phyloP scores from a whole-genome alignment of 768 basidiomycete species.

The Suillus discolor region DNA sequence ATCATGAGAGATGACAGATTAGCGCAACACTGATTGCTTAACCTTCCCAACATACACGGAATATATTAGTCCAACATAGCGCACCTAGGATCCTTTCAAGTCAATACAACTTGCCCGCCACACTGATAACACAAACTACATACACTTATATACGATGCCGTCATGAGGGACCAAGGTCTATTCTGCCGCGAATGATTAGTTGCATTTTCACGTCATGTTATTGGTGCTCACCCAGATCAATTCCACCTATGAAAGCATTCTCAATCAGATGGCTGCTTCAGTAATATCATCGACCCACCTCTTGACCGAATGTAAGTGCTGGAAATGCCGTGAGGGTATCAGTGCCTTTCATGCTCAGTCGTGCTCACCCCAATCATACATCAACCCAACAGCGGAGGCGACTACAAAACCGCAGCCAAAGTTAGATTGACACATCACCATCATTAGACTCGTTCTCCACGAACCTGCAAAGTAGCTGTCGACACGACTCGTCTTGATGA shows the following conservation, averaged over 20 bases:
- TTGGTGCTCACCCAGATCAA: not conserved
- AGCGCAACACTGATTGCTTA: not conserved
- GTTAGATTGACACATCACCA: not conserved
- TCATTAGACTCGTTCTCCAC: not conserved
- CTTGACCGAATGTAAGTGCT: not conserved
- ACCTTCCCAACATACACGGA: not conserved
- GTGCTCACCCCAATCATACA: conserved; percentile 1
- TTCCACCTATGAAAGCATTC: not conserved
- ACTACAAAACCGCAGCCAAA: not conserved
- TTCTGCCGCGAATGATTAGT: not conserved
- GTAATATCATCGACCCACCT: not conserved
- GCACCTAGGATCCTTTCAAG: not conserved
- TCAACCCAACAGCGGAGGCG: not conserved
- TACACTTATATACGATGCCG: not conserved
- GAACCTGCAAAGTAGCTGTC: not conserved
- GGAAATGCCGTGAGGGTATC: not conserved
- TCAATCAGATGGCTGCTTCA: not conserved
- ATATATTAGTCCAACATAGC: conserved; percentile 1
- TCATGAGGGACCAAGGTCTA: not conserved
- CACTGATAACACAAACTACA: not conserved
- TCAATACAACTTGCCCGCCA: not conserved
- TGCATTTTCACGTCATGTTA: not conserved
- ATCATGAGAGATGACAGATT: not conserved
- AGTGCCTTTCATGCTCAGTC: not conserved
- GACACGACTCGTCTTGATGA: not conserved